A percentile compares a stretch with the other conserved stretches of the same genome.
phyloP scores from a whole-genome alignment of 345 rosid species.

The Bretschneidera sinensis region DNA sequence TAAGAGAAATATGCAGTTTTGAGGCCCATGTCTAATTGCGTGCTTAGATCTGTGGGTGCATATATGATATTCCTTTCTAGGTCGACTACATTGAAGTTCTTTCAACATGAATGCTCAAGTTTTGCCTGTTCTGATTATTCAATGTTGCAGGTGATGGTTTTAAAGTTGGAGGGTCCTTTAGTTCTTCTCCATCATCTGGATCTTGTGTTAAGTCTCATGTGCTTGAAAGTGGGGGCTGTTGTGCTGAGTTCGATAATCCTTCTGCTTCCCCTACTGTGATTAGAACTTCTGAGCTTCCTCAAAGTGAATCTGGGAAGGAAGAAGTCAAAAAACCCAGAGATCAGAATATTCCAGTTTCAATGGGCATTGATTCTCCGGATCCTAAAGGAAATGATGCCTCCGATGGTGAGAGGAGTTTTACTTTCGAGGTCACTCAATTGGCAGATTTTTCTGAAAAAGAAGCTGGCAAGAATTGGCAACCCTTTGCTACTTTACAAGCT shows the following conservation, averaged over 20 bases:
- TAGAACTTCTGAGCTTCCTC: constrained; percentile 36
- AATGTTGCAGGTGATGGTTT: constrained; percentile 21
- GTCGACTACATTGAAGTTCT: not conserved
- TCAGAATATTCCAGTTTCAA: constrained; percentile 27
- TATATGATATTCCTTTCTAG: not conserved
- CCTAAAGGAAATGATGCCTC: constrained; percentile 36
- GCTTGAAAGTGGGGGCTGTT: constrained; percentile 26
- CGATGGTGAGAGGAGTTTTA: constrained; percentile 46
- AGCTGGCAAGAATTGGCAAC: constrained; percentile 38
- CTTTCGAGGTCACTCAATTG: constrained; percentile 42
- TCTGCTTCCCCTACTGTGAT: constrained; percentile 40
- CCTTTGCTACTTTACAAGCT: constrained; percentile 30
- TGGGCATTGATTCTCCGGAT: constrained; percentile 27
- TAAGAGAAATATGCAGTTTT: no score
- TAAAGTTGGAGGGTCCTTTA: constrained; percentile 20
- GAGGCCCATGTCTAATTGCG: not conserved
- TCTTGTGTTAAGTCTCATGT: constrained; percentile 27
- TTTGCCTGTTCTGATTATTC: not conserved
- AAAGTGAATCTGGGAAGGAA: constrained; percentile 28
- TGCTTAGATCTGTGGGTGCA: not conserved
- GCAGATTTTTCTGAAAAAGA: constrained; percentile 26
- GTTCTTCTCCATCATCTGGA: constrained; percentile 23
- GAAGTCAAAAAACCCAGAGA: constrained; percentile 30
- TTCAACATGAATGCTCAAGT: not conserved
- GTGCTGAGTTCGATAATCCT: constrained; percentile 37